Percentiles rank a stretch among this genome's conserved stretches.
Conservation (phyloP, 2,329 filamentous ascomycete species). For the Nemania sp. region DNA sequence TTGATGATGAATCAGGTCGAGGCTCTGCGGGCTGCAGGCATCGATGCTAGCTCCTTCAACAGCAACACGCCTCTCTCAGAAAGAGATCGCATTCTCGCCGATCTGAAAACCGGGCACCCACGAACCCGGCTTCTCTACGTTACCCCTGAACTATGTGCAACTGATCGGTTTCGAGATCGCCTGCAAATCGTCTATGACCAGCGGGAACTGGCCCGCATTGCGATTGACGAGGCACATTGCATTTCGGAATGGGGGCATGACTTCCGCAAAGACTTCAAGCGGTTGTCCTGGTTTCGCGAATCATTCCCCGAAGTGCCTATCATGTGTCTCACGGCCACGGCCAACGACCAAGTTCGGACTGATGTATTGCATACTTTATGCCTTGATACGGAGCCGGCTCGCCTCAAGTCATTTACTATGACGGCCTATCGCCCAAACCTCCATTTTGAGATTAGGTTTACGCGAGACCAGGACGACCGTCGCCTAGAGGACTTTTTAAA, state of each 20-base stretch:
- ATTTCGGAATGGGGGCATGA: conserved; percentile 99
- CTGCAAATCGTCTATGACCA: conserved; percentile 77
- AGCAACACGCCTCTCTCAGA: conserved; percentile 73
- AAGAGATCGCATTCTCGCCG: conserved; percentile 71
- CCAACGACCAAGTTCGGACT: conserved; percentile 77
- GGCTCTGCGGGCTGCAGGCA: conserved; percentile 71
- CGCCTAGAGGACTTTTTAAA: conserved; percentile 73
- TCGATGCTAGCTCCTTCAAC: conserved; percentile 85
- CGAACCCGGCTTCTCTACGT: conserved; percentile 85
- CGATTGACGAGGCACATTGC: conserved; percentile 93
- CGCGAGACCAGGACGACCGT: conserved; percentile 72
- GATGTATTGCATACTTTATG: conserved; percentile 80
- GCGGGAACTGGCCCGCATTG: conserved; percentile 82
- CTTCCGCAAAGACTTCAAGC: conserved; percentile 90
- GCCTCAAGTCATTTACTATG: conserved; percentile 78
- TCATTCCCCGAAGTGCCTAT: conserved; percentile 85
- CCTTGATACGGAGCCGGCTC: conserved; percentile 61
- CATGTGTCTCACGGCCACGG: conserved; percentile 91
- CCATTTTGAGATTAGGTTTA: conserved; percentile 88
- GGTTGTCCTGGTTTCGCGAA: conserved; percentile 81
- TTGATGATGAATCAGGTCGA: conserved; percentile 97
- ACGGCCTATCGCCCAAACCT: conserved; percentile 83
- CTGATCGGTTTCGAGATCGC: conserved; percentile 75
- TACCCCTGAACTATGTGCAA: conserved; percentile 85
- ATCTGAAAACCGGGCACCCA: conserved; percentile 87